These are phyloP conservation scores for Nicotiana knightiana DNA, from an alignment of 257 asterid species.

Conservation along the genomic window DNA sequence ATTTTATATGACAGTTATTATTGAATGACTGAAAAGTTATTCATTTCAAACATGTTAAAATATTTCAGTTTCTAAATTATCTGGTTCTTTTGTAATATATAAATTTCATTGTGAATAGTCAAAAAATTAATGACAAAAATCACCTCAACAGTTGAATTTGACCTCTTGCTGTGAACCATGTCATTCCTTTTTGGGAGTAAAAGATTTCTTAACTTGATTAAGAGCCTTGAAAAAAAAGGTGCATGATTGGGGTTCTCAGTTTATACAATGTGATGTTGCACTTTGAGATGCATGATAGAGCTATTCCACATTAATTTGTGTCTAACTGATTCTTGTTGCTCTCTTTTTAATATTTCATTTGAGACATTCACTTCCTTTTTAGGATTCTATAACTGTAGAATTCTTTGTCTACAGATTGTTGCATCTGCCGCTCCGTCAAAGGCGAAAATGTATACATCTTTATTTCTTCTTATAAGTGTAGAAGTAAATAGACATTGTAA, in stretches of 20 bases:
- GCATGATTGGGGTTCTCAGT: neutral
- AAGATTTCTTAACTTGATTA: neutral
- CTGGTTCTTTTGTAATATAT: neutral
- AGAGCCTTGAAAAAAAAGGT: neutral
- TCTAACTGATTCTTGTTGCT: neutral
- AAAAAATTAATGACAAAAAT: neutral
- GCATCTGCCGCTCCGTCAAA: conserved; percentile 60
- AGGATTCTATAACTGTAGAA: neutral
- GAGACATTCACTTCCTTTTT: neutral
- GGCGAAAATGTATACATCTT: conserved; percentile 60
- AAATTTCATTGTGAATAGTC: neutral
- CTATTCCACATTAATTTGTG: neutral
- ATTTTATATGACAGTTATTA: neutral
- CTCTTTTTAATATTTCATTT: neutral
- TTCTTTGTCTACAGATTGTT: conserved; percentile 57
- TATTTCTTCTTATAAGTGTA: neutral
- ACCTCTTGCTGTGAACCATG: neutral
- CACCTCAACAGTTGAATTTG: neutral
- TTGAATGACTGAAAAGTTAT: neutral
- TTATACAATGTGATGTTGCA: neutral
- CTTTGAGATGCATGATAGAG: neutral
- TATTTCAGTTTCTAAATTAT: neutral
- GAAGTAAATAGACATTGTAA: neutral
- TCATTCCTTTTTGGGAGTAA: neutral
- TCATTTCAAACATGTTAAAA: neutral